phyloP scores from a whole-genome alignment of 2,329 filamentous ascomycete genomes.

The Ceratocystis alfenasii region DNA sequence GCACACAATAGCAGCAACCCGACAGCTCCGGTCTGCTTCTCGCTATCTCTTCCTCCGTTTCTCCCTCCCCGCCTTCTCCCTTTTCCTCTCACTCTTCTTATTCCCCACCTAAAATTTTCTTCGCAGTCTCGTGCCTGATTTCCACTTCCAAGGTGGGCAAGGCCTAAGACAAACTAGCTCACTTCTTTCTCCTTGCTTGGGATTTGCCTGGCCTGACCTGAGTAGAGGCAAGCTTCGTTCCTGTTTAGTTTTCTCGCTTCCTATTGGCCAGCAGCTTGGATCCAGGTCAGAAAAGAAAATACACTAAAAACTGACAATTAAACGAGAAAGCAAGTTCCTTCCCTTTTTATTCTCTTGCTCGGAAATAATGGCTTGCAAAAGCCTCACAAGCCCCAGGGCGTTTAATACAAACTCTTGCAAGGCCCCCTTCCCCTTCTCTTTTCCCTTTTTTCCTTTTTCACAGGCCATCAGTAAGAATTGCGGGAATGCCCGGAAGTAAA shows the following conservation, averaged over 20 bases:
- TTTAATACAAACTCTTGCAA: too few species aligned
- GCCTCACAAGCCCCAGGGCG: too few species aligned
- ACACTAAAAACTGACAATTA: neutral
- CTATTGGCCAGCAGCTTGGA: neutral
- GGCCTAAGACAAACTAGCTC: neutral
- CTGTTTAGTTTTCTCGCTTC: neutral
- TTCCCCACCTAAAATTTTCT: neutral
- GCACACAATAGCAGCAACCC: too few species aligned
- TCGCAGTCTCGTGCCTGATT: conserved; percentile 8
- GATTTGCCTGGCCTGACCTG: too few species aligned
- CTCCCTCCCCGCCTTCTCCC: neutral
- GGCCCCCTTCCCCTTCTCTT: neutral
- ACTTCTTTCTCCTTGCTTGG: too few species aligned
- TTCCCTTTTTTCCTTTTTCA: neutral
- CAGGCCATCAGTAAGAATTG: neutral
- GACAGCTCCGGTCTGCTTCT: too few species aligned
- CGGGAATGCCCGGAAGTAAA: neutral
- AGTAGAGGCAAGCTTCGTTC: neutral
- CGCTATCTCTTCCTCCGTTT: too few species aligned
- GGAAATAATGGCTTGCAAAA: too few species aligned
- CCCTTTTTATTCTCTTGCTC: neutral
- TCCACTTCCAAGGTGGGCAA: neutral
- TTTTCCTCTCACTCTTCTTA: neutral
- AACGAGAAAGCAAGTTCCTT: neutral
- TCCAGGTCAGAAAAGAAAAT: neutral